A percentile compares a stretch with the other conserved stretches of the same genome.
Evolutionary conservation across 2,329 filamentous ascomycete genomes (phyloP).

Genomic region (Dothidotthia symphoricarpi): DNA sequence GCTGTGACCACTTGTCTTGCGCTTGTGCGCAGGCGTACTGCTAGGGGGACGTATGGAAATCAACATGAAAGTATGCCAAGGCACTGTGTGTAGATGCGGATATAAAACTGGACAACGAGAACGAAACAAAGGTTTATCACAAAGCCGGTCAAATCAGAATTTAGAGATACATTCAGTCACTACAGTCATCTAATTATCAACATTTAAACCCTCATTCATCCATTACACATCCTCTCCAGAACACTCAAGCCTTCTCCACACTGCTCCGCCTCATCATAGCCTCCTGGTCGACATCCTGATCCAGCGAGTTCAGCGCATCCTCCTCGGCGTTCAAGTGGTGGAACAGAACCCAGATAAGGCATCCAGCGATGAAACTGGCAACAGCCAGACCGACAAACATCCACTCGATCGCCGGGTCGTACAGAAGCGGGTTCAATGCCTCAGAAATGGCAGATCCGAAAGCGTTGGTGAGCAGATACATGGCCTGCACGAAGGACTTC

Average conservation of each 20-base stretch:
- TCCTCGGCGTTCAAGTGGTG: conserved; percentile 40
- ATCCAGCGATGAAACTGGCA: conserved; percentile 32
- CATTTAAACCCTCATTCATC: too few relatives aligned
- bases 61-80: too few relatives aligned
- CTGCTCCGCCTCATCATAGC: conserved; percentile 26
- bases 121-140: too few relatives aligned
- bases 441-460: conserved; percentile 62
- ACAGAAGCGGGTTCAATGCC: conserved; percentile 60
- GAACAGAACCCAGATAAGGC: conserved; percentile 40
- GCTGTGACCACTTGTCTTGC: too few relatives aligned
- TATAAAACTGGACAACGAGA: too few relatives aligned
- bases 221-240: too few relatives aligned
- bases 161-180: too few relatives aligned
- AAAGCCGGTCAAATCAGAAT: too few relatives aligned
- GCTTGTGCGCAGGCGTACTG: too few relatives aligned
- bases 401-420: conserved; percentile 66
- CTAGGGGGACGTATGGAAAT: too few relatives aligned
- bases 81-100: too few relatives aligned
- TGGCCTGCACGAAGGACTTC: conserved; percentile 52
- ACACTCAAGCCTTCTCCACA: conserved; percentile 12
- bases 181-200: too few relatives aligned
- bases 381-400: conserved; percentile 49
- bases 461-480: conserved; percentile 61
- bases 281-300: conserved; percentile 36
- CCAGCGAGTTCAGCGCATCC: conserved; percentile 40